Evolutionary conservation across 139 green algal species (phyloP), one percentile per base, ranked within the genome.

Genomic region (Volvox africanus): DNA sequence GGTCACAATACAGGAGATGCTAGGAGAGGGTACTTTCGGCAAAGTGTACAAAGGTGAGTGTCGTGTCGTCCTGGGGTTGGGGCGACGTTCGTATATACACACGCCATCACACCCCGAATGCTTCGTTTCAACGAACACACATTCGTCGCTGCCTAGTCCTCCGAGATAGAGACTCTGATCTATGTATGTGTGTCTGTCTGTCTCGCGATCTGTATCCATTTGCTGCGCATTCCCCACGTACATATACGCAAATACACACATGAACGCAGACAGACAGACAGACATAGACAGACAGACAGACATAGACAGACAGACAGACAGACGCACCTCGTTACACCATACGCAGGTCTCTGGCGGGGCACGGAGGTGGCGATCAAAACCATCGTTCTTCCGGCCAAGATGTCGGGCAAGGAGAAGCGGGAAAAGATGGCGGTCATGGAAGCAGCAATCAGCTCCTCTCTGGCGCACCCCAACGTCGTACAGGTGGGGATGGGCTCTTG

Each of bases 341-440:
- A 89, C 37, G 81, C 84, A 84, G 92, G 93, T 18, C 88, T 95
- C 36, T 95, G 92, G 92, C 89, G 87, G 1, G 92, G 92, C 65
- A 90, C 82, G 17, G 83, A 91, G 91, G 92, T 95, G 67, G 92
- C 92, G 17, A 92, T 95, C 87, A 95, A 95, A 81, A 95, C 92
- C 55, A 92, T 95, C 24, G 77, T 95, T 65, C 90, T 95, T 22
- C 90, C 86, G 1, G 87, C 80, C 36, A 78, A 88, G 44, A 90
- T 93, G 76, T 89, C 78, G 76, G 89, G 89, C 75, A 91, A 90
- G 82, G 68, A 94, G 89, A 90, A 92, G 81, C 89, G 92, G 1
- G 89, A 94, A 89, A 93, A 93, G 89, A 94, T 94, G 91, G 93
- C 92, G 37, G 69, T 95, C 68, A 94, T 94, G 88, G 93, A 95